A percentile compares a stretch with the other conserved stretches of the same genome.
These are phyloP conservation scores for Quercus berberidifolia DNA, from an alignment of 306 rosid genomes.

Conservation along the genomic window DNA sequence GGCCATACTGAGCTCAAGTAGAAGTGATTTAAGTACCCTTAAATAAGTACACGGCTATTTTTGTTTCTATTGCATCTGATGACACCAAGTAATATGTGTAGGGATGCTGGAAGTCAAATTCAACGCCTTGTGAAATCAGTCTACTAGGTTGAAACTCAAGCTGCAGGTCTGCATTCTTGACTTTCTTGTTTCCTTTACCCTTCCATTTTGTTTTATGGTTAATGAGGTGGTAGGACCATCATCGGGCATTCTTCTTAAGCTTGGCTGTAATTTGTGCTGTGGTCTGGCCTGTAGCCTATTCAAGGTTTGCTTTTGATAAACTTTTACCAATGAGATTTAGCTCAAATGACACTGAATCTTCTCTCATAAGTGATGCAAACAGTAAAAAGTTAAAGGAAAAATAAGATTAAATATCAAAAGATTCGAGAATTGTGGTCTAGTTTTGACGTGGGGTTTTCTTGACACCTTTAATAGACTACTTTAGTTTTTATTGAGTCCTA, in stretches of 20 bases:
- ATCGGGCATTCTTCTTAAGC: not conserved
- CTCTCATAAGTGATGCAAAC: no score
- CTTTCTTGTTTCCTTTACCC: not conserved
- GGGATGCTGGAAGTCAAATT: constrained; percentile 67
- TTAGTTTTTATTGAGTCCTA: no score
- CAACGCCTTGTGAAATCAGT: constrained; percentile 62
- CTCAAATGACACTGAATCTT: not conserved
- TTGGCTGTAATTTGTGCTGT: not conserved
- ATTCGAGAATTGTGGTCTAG: no score
- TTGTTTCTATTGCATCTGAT: constrained; percentile 4
- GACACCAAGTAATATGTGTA: constrained; percentile 18
- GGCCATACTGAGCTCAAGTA: constrained; percentile 74
- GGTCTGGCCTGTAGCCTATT: not conserved
- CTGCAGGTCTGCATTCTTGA: constrained; percentile 46
- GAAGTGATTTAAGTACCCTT: constrained; percentile 17
- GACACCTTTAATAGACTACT: no score
- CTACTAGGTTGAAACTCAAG: constrained; percentile 63
- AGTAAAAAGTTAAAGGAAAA: no score
- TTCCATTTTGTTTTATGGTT: not conserved
- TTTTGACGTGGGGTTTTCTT: no score
- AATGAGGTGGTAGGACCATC: not conserved
- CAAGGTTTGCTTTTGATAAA: not conserved
- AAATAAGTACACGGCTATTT: not conserved
- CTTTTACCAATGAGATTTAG: not conserved
- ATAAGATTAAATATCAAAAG: no score